A percentile compares a stretch with the other conserved stretches of the same genome.
Evolutionary conservation across 305 asterid species (phyloP).

Genomic region (Caryopteris hybrid): DNA sequence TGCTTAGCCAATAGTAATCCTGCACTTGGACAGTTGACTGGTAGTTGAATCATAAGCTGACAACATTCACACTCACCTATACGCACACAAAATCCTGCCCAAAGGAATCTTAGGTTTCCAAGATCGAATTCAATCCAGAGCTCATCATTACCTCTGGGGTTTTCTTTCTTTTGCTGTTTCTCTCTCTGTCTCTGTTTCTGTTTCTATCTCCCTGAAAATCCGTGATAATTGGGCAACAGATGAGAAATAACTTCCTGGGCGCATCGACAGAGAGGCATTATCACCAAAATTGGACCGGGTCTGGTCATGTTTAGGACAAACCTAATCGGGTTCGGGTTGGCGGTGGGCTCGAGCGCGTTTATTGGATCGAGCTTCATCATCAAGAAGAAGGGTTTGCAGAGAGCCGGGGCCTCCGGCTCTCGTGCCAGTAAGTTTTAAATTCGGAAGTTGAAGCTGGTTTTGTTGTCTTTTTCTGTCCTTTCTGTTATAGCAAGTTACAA

Average conservation of each 20-base stretch:
- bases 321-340: slow-evolving; percentile 50
- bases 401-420: slow-evolving; percentile 53
- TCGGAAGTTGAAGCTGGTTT: background rate
- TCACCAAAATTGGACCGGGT: slow-evolving; percentile 3
- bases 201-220: background rate
- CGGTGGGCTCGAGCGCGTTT: slow-evolving; percentile 57
- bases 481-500: background rate
- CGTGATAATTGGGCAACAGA: slow-evolving; percentile 19
- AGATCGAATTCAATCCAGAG: background rate
- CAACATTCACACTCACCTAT: background rate
- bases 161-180: background rate
- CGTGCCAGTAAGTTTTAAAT: slow-evolving; percentile 40
- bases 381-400: slow-evolving; percentile 74
- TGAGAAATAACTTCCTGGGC: slow-evolving; percentile 27
- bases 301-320: slow-evolving; percentile 48
- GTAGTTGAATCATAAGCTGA: slow-evolving; percentile 10
- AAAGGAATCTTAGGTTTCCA: background rate
- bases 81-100: slow-evolving; percentile 1
- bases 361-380: slow-evolving; percentile 75
- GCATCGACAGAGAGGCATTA: background rate
- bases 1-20: background rate
- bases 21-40: slow-evolving; percentile 7
- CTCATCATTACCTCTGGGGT: slow-evolving; percentile 9
- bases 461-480: no score
- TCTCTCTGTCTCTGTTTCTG: background rate